Conservation (phyloP, 305 asterid genomes). For the Fraxinus platypoda region DNA sequence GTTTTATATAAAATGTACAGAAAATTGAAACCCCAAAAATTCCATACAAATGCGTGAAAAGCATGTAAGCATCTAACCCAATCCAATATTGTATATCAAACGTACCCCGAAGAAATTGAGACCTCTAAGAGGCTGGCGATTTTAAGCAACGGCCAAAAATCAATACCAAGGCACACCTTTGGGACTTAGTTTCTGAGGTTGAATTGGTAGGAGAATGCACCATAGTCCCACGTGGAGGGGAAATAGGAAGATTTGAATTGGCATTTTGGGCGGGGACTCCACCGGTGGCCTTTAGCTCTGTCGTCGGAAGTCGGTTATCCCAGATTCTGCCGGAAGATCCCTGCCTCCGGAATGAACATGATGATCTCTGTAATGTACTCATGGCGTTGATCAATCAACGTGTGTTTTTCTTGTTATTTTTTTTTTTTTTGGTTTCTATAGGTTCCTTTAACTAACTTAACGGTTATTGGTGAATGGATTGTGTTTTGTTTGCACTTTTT, state of each 20-base stretch:
- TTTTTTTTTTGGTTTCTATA: neutral
- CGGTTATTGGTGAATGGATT: neutral
- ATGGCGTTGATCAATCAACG: slow-evolving; percentile 8
- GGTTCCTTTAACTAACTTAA: neutral
- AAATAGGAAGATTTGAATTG: neutral
- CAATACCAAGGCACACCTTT: neutral
- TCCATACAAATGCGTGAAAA: neutral
- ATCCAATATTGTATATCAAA: neutral
- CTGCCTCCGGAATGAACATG: slow-evolving; percentile 32
- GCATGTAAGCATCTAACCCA: neutral
- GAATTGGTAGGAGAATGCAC: neutral
- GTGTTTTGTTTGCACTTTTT: neutral
- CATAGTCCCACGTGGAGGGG: neutral
- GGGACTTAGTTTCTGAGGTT: neutral
- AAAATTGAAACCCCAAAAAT: neutral
- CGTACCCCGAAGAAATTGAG: neutral
- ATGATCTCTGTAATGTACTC: slow-evolving; percentile 32
- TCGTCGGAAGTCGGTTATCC: slow-evolving; percentile 16
- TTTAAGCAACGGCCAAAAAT: neutral
- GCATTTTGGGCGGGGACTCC: neutral
- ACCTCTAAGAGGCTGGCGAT: neutral
- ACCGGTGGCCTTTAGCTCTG: neutral
- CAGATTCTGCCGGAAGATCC: slow-evolving; percentile 36
- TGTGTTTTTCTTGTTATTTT: neutral
- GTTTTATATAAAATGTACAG: neutral